Base-by-base conservation (phyloP, 2,329 filamentous ascomycete species). In the Fusarium nanum region DNA sequence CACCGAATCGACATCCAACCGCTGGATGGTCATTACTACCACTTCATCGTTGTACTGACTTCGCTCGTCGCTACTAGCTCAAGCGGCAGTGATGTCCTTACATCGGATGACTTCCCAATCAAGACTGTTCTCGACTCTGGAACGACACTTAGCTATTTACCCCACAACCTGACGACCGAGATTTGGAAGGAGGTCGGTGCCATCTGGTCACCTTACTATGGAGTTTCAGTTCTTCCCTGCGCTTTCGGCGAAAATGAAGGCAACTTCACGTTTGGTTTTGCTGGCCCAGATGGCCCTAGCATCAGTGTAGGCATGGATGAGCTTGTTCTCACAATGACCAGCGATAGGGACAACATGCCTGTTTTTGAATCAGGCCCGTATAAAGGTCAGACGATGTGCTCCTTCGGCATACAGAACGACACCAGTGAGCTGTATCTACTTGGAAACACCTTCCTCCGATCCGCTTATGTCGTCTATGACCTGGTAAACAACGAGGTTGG, bases 71-170 rank as follows among this genome's bases (percentile, higher is more conserved):
- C 84, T 11, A 73, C 76, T 34, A 88, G 86, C 54, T 76, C 83
- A 4, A 84, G 81, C 28, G 87, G 87, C 13, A 82, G 76, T 52
- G 86, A 88, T 66, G 73, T 75, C 1, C 78, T 88, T 32, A 80
- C 81, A 1, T 82, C 83, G 0, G 48, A 63, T 4, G 55, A 78
- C 18, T 82, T 82, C 42, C 84, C 89, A 1, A 76, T 88, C n/a
- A 81, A 87, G 6, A 91, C 89, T 5, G 84, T 94, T 7, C 85
- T 94, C 37, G 92, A 94, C 79, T 92, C 91, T 2, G 92, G 92
- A 40, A 92, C 89, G n/a, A 92, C 89, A 5, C 82, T 93, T 64
- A 90, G 86, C 70, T 92, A 92, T 75, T 81, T 94, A 1, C 92
- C 92, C 2, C 83, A 87, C 61, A 83, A 88, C 54, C 78, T 93